phyloP scores from a whole-genome alignment of 2,329 filamentous ascomycete species.

The Massarina eburnea region DNA sequence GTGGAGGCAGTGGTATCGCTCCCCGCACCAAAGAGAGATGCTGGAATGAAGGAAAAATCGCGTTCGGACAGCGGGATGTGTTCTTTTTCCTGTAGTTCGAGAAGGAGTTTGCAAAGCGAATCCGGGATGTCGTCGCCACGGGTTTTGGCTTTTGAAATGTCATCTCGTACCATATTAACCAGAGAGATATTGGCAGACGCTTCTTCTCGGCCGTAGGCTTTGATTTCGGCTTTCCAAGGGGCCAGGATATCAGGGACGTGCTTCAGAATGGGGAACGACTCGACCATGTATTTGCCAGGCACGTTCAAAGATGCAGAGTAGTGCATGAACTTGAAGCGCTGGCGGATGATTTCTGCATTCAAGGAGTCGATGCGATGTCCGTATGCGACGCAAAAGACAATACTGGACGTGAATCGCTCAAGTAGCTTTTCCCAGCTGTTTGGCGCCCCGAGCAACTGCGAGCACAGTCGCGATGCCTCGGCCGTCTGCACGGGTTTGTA shows the following conservation, averaged over 20 bases:
- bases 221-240: slow-evolving; percentile 52
- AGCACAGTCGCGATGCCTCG: slow-evolving; percentile 50
- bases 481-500: slow-evolving; percentile 55
- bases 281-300: slow-evolving; percentile 49
- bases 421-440: slow-evolving; percentile 50
- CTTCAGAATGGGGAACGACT: slow-evolving; percentile 49
- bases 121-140: slow-evolving; percentile 41
- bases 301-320: slow-evolving; percentile 53
- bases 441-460: slow-evolving; percentile 45
- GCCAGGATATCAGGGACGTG: slow-evolving; percentile 49
- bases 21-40: slow-evolving; percentile 51
- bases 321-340: slow-evolving; percentile 53
- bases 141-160: slow-evolving; percentile 41
- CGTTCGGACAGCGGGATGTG: slow-evolving; percentile 44
- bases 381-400: slow-evolving; percentile 56
- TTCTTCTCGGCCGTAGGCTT: slow-evolving; percentile 41
- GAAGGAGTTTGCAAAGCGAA: slow-evolving; percentile 48
- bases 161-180: slow-evolving; percentile 44
- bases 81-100: slow-evolving; percentile 46
- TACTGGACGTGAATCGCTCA: slow-evolving; percentile 52
- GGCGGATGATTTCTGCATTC: slow-evolving; percentile 50
- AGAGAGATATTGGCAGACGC: slow-evolving; percentile 47
- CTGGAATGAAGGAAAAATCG: slow-evolving; percentile 49
- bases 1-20: slow-evolving; percentile 55
- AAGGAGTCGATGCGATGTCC: slow-evolving; percentile 54